Evolutionary conservation across 2,329 filamentous ascomycete species (phyloP), one percentile per base, ranked within the genome.

Genomic region (Monilinia fructicola): DNA sequence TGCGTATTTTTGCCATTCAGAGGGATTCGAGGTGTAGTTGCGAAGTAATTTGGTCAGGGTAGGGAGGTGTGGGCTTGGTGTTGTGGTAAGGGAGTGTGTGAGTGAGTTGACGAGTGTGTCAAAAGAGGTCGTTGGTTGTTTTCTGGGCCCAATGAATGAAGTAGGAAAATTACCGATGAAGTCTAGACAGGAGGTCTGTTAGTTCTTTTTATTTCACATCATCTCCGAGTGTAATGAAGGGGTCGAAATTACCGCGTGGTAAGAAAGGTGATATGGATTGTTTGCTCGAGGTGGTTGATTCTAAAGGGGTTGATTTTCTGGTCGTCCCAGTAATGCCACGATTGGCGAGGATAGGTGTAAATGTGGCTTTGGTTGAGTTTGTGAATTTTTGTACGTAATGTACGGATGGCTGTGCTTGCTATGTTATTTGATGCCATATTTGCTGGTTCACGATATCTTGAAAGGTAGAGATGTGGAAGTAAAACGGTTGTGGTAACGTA

Each of bases 1-100:
- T 44, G 90, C 91, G 78, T 90, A 97, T 70, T 82, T 82, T 62
- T 81, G 77, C 93, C 93, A 97, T 67, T 93, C 59, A 1, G 53
- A 10, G 2, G 68, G 44, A 23, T 72, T 55, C 1, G 74, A 73
- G 4, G 56, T 67, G 50, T 75, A 75, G 35, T 60, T 26, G 10
- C 67, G 67, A 1, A 74, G 67, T 26, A 74, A 60, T 2, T 35
- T 23, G 28, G 69, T 69, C 5, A 73, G 67, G 11, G 60, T 56
- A 12, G 68, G 72, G 26, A 72, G 66, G 31, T 68, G 56, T 4
- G 72, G 68, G 28, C 59, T 44, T 28, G 66, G 50, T 6, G 67
- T 66, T 18, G 66, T 69, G 40, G 64, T 68, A 3, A 73, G 68
- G 28, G 56, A 63, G 28, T 62, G 31, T 3, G 68, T 71, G 14